Conservation (phyloP, 2,329 filamentous ascomycete species). For the Aspergillus proliferans region DNA sequence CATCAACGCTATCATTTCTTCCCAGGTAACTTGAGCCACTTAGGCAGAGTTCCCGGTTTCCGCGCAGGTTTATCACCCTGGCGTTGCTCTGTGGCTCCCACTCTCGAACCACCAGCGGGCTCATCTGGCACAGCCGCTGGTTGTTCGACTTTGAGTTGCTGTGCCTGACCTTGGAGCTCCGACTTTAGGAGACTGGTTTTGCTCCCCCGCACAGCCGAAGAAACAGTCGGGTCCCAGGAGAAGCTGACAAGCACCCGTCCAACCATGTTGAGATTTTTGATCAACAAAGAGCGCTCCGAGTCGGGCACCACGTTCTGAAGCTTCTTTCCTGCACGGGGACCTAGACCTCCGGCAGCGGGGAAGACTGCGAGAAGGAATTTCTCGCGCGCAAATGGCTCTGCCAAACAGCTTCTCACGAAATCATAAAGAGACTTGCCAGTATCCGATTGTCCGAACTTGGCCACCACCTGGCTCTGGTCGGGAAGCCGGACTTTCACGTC, state of each 20-base stretch:
- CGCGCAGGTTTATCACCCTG: slow-evolving; percentile 26
- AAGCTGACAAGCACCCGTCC: slow-evolving; percentile 70
- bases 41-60: slow-evolving; percentile 48
- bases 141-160: slow-evolving; percentile 52
- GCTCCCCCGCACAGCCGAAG: slow-evolving; percentile 46
- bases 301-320: slow-evolving; percentile 31
- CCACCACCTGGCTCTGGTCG: slow-evolving; percentile 72
- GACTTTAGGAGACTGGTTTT: slow-evolving; percentile 53
- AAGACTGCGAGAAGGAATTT: slow-evolving; percentile 67
- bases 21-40: slow-evolving; percentile 65
- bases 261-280: slow-evolving; percentile 64
- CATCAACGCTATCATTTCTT: slow-evolving; percentile 54
- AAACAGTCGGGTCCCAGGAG: slow-evolving; percentile 62
- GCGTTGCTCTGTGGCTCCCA: slow-evolving; percentile 18
- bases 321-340: slow-evolving; percentile 9
- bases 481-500: slow-evolving; percentile 79
- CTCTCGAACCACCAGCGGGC: slow-evolving; percentile 37
- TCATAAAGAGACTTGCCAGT: slow-evolving; percentile 67
- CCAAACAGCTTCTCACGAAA: slow-evolving; percentile 68
- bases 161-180: slow-evolving; percentile 57
- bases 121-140: slow-evolving; percentile 48
- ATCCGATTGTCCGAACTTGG: slow-evolving; percentile 61
- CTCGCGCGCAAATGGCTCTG: slow-evolving; percentile 48
- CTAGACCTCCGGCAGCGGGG: slow-evolving; percentile 17
- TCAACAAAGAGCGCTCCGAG: slow-evolving; percentile 50